phyloP scores from a whole-genome alignment of 208 protist species.

The Acanthamoeba lugdunensis region DNA sequence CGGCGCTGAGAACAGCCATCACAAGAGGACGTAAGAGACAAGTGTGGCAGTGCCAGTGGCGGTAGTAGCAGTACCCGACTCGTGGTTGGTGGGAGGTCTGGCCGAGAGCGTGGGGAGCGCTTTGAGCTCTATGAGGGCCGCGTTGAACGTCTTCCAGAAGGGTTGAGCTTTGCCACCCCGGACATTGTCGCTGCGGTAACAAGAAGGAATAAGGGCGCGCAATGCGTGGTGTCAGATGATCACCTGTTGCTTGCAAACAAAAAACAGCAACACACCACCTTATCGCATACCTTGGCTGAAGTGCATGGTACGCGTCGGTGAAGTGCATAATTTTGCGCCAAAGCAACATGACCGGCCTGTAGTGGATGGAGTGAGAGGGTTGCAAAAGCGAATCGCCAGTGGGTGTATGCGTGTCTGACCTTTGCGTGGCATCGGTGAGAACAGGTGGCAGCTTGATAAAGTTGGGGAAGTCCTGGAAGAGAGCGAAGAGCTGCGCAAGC shows the following conservation, averaged over 20 bases:
- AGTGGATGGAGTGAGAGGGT: neutral
- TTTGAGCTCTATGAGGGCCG: neutral
- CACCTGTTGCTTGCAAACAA: too few species aligned
- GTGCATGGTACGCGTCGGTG: neutral
- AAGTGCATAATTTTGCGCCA: slow-evolving; percentile 17
- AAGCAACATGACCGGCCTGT: neutral
- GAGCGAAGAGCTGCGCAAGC: neutral
- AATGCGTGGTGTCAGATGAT: neutral
- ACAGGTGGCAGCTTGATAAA: neutral
- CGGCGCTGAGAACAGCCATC: neutral
- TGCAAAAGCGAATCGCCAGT: too few species aligned
- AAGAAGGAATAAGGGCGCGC: too few species aligned
- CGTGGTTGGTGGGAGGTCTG: neutral
- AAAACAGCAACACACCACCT: neutral
- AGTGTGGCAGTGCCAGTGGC: neutral
- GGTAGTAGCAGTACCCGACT: neutral
- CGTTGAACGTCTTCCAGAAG: slow-evolving; percentile 23
- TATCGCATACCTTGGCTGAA: neutral
- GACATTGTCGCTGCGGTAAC: neutral
- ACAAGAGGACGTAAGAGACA: neutral
- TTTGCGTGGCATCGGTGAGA: neutral
- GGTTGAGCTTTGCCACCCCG: neutral
- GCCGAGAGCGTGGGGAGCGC: slow-evolving; percentile 6
- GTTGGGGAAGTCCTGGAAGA: slow-evolving; percentile 29
- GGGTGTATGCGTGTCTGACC: neutral